Evolutionary conservation across 140 eudicot genomes (phyloP), one percentile per base, ranked within the genome.

Genomic region (Bidens hawaiensis): DNA sequence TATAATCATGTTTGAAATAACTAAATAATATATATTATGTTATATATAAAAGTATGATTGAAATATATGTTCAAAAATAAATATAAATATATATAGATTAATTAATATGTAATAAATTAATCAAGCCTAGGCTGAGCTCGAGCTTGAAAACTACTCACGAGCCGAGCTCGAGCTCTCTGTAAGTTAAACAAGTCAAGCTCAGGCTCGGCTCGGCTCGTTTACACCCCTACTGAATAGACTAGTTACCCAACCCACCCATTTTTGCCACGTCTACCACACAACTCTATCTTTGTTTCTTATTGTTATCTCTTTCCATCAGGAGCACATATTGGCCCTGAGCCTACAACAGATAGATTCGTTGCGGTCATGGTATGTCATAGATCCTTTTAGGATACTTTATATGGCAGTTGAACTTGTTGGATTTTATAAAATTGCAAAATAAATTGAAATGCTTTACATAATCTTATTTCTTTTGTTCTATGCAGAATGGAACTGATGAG

Each of bases 251-350:
- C 26, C 26, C n/a, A 5, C 25, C n/a, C 54, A 18, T n/a, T 47
- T 47, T 47, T 47, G 26, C 54, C 54, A 47, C 26, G 5, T 47
- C 26, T 47, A 50, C 60, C 24, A 30, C 61, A 47, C 49, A 16
- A 54, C 28, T 70, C 58, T 58, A 34, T 41, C 46, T 6, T 53
- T 26, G 3, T 60, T 18, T 53, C 27, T 58, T 31, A 16, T 41
- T 26, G 26, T n/a, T 15, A 24, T 56, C 2, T 59, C 48, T 45
- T 31, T 17, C 25, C 43, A 41, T 56, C 78, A 89, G 97, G 97
- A 18, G 95, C 95, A 75, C 98, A 91, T 63, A 91, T 91, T 57
- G 98, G 98, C 57, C 96, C 98, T 0, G 98, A 91, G 79, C 98
- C 98, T 48, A 91, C 98, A 11, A 91, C 98, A 7, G 96, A 91